Conservation (phyloP, 2,329 filamentous ascomycete species). For the Epichloe baconii region DNA sequence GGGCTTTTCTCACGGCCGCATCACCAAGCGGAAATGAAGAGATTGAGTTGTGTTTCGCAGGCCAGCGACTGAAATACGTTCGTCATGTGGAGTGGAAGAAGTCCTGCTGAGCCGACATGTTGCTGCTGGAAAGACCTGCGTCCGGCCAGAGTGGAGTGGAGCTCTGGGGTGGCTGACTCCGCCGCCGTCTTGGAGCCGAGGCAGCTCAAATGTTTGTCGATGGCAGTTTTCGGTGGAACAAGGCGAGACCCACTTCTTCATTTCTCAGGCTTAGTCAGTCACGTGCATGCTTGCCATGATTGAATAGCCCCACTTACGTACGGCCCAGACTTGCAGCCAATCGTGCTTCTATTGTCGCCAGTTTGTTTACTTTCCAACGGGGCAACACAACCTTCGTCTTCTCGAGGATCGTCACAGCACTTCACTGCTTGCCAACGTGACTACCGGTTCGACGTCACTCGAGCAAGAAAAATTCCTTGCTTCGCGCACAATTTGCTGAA, state of each 20-base stretch:
- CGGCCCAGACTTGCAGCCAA: constrained; percentile 11
- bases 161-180: constrained; percentile 3
- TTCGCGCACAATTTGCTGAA: background rate
- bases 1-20: constrained; percentile 12
- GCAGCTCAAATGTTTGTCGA: constrained; percentile 7
- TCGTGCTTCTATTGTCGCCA: constrained; percentile 7
- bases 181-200: constrained; percentile 17
- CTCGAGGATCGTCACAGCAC: background rate
- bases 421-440: background rate
- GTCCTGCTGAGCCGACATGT: constrained; percentile 14
- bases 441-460: background rate
- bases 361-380: constrained; percentile 31
- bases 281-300: constrained; percentile 10
- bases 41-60: background rate
- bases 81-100: constrained; percentile 9
- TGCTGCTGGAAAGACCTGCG: constrained; percentile 8
- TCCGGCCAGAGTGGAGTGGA: constrained; percentile 9
- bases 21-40: constrained; percentile 9
- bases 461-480: background rate
- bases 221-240: background rate
- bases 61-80: background rate
- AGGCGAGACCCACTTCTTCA: background rate
- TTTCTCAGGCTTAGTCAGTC: constrained; percentile 8
- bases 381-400: constrained; percentile 23
- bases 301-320: background rate